Evolutionary conservation across 2,329 filamentous ascomycete genomes (phyloP), one percentile per base, ranked within the genome.

Genomic region (Trichoderma guizhouense): DNA sequence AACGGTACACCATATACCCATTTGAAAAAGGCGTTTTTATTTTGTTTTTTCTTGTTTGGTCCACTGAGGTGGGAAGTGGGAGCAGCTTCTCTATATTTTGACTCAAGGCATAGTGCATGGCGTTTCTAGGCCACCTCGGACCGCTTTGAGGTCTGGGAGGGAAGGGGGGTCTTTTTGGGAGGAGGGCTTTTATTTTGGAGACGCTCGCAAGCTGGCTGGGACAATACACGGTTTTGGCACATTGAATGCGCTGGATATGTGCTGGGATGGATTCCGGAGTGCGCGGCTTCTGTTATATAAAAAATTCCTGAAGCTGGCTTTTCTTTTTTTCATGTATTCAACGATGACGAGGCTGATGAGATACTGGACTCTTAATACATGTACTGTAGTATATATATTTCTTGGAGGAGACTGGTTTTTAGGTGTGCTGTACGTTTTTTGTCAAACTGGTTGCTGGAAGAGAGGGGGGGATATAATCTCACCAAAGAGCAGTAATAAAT

Each of bases 121-220:
- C 72, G 73, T 74, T 74, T 74, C 55, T 34, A 68, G 72, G 66
- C 47, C 61, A 68, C 30, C 68, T 72, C 60, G 66, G 66, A 51
- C 66, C 26, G 39, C 66, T 69, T 69, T 36, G 24, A 53, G 24
- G 57, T 69, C 57, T 43, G 60, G 43, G 61, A 47, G 53, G 69
- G 61, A 36, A 55, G 47, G 36, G 53, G 66, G 61, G 36, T 39
- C 18, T 39, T 5, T 36, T 34, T 64, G 26, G 26, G 21, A 68
- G 58, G 63, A n/a, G 34, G 69, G n/a, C 34, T 57, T 63, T 63
- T 47, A 26, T 66, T 73, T 62, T 51, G 61, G 64, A 60, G 72
- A 71, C 21, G 34, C 58, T 26, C 47, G 47, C 36, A 60, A 60
- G 57, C 32, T 68, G 70, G 64, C 39, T 28, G 30, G 36, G 57